Base-by-base conservation (phyloP, 495 filamentous ascomycete genomes). In the Penicillium canariense region DNA sequence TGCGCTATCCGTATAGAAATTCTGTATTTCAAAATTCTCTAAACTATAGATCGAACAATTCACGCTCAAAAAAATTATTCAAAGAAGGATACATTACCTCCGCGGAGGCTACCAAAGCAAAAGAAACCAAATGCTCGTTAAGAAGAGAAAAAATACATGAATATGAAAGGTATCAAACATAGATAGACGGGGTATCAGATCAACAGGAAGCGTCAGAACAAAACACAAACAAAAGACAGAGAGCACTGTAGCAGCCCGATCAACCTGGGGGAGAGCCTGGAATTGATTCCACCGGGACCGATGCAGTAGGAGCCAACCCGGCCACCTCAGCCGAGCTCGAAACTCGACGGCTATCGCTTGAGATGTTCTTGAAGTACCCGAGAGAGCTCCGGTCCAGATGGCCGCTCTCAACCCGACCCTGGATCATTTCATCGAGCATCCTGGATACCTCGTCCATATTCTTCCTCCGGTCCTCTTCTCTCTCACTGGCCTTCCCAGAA, bases 351-450 rank as follows among this genome's bases (percentile, higher is more conserved):
- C 62, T 69, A 38, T 68, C 68, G 15, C 47, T 60, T 36, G 74
- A 73, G 23, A 84, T 50, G 25, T 76, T 72, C 36, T 59, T 62
- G 31, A 85, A 73, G 52, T 79, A 81, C 12, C 84, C 84, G 45
- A 83, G 75, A 28, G 70, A 68, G 38, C 83, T 78, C 50, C 85
- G 81, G 25, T 87, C 73, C 36, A 87, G 59, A 43, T 85, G 79
- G 14, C 87, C 87, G 26, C 77, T 78, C 57, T 91, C 87, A 46
- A 92, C 87, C 18, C 87, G 84, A 63, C 90, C 87, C 68, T 90
- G 88, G 54, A 96, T 94, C 91, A 96, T 96, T 68, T 94, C 88
- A 58, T 96, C 91, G 27, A 96, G 80, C 72, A 96, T 90, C 42
- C 84, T 80, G 49, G 88, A 94, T 80, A 96, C 88, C 68, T 96